These are phyloP conservation scores for Arthroderma sp. DNA, from an alignment of 2,329 filamentous ascomycete species.

Conservation along the genomic window DNA sequence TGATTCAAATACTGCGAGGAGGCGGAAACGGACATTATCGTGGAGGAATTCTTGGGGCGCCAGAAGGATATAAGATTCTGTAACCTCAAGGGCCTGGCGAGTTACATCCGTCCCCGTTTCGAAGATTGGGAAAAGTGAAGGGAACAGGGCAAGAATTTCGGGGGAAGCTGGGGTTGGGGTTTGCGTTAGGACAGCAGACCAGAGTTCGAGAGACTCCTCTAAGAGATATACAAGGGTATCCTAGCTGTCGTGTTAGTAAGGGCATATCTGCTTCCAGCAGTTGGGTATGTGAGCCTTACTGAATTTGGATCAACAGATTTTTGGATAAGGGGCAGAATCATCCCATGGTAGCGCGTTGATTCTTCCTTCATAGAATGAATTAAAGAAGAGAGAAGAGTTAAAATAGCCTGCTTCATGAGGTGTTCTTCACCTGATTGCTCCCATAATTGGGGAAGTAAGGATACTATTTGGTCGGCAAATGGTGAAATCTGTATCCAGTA, in stretches of 20 bases:
- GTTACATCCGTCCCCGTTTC: constrained; percentile 53
- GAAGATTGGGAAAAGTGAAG: constrained; percentile 52
- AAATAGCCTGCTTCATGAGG: constrained; percentile 85
- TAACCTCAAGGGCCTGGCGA: constrained; percentile 47
- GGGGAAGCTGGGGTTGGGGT: constrained; percentile 46
- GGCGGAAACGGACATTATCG: constrained; percentile 24
- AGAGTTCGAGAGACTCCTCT: constrained; percentile 84
- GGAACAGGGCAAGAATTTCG: constrained; percentile 50
- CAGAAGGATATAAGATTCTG: constrained; percentile 58
- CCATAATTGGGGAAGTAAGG: constrained; percentile 71
- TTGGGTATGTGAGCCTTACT: constrained; percentile 26
- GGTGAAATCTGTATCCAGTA: constrained; percentile 49
- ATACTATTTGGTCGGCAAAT: constrained; percentile 68
- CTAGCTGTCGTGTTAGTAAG: constrained; percentile 15
- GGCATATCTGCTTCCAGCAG: not conserved
- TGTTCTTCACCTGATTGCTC: constrained; percentile 72
- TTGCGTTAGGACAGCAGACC: constrained; percentile 60
- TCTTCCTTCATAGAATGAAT: constrained; percentile 73
- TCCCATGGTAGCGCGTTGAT: constrained; percentile 62
- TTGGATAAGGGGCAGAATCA: constrained; percentile 70
- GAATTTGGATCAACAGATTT: constrained; percentile 67
- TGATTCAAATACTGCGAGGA: constrained; percentile 26
- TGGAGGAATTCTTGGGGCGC: constrained; percentile 37
- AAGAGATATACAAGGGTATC: constrained; percentile 66
- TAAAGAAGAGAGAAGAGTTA: constrained; percentile 71